Evolutionary conservation across 208 protist genomes (phyloP), one percentile per base, ranked within the genome.

Genomic region (Acanthamoeba castellanii): DNA sequence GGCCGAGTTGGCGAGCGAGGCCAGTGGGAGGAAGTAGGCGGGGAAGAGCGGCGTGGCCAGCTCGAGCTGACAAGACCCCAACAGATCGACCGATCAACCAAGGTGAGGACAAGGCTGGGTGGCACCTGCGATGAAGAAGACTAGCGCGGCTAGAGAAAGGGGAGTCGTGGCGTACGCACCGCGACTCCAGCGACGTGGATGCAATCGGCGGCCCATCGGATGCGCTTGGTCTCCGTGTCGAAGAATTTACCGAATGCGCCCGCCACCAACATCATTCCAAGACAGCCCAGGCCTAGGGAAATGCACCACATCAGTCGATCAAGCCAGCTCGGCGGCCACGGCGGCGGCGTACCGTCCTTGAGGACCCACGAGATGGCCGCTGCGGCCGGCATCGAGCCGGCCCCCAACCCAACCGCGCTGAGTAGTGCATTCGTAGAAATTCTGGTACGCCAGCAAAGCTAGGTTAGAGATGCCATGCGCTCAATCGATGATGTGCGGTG

Each of bases 191-290:
- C 47, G 11, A 93, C 88, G 45, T 93, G 88, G 32, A 93, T 52
- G 61, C 52, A 93, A 76, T 93, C 88, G 18, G 88, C 88, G 27
- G 88, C 88, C 88, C 88, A 93, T 13, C 88, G 55, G 42, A 93
- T 93, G 34, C 88, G 55, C 88, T 93, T 93, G n/a, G 88, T 93
- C 32, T 93, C 88, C 20, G 88, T 78, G 32, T 93, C 88, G 74
- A 93, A 93, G 47, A 78, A 93, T 34, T 93, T 93, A 22, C 88
- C 88, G 42, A 93, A 93, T 2, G 66, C 88, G 2, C 88, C 88
- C 37, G 88, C 88, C 37, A 93, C 88, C 45, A 93, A 57, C 88
- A 93, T 93, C 64, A 76, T 76, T 11, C 88, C 88, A 11, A 93
- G 13, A 30, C 88, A 93, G 9, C 88, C 88, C 32, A 93, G 88